These are phyloP conservation scores for Barbatosphaeria neglecta DNA, from an alignment of 495 filamentous ascomycete species.

Conservation along the genomic window DNA sequence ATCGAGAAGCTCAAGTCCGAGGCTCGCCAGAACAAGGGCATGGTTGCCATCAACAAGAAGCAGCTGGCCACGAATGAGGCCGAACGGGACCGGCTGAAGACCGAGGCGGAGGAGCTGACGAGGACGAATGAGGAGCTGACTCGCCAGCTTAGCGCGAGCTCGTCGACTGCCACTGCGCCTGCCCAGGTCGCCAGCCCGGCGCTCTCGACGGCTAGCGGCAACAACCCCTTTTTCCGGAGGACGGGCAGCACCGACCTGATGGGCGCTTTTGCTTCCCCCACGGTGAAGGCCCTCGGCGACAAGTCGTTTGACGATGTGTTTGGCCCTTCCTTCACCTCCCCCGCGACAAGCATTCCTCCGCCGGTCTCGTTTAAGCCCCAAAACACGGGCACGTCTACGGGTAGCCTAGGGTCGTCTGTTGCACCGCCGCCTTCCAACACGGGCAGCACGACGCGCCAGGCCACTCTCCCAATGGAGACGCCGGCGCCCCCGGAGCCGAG, in stretches of 20 bases:
- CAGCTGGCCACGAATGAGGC: conserved; percentile 80
- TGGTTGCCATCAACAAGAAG: conserved; percentile 97
- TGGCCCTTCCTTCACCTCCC: conserved; percentile 56
- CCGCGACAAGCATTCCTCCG: conserved; percentile 44
- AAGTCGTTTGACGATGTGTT: conserved; percentile 84
- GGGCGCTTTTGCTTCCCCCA: conserved; percentile 32
- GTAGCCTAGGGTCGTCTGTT: conserved; percentile 39
- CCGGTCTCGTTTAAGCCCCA: conserved; percentile 52
- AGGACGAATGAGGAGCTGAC: conserved; percentile 48
- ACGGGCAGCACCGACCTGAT: conserved; percentile 57
- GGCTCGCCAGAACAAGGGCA: conserved; percentile 84
- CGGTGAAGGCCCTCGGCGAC: conserved; percentile 20
- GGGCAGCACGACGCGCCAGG: conserved; percentile 40
- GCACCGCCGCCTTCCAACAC: conserved; percentile 39
- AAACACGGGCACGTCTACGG: conserved; percentile 37
- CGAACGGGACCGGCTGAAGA: conserved; percentile 74
- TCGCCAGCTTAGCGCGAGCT: conserved; percentile 30
- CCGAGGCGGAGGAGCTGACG: conserved; percentile 58
- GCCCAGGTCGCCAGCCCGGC: conserved; percentile 50
- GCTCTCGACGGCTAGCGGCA: conserved; percentile 61
- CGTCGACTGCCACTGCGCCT: conserved; percentile 19
- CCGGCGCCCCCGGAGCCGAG: conserved; percentile 54
- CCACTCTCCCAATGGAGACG: conserved; percentile 35
- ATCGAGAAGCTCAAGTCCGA: conserved; percentile 84
- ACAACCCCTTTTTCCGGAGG: conserved; percentile 83